Evolutionary conservation across 2,329 filamentous ascomycete species (phyloP), one percentile per base, ranked within the genome.

Genomic region (Aurifilum marmelostoma): DNA sequence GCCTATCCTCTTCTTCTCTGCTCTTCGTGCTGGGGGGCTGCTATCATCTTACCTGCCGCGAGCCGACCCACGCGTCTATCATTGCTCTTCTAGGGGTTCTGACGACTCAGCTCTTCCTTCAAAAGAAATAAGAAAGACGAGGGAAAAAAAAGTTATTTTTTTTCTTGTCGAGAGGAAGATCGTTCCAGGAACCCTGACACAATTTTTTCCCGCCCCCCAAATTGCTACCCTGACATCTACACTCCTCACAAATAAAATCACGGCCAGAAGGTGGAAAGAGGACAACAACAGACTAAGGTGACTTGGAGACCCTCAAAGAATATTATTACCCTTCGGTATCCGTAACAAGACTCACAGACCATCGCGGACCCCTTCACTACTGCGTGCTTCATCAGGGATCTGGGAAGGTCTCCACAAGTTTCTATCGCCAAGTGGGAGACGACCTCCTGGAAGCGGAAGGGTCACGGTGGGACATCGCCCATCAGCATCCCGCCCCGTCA

Each of bases 361-460:
- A 54, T 29, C 47, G 34, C 12, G 63, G 11, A 39, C 56, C 18
- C 37, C 50, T 54, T 39, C 50, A 56, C 50, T 56, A 18, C 50
- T 56, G 63, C 63, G 54, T 14, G 47, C 39, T 60, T 47, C 43
- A n/a, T 27, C 56, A 66, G 56, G 54, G 56, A n/a, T 27, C 37
- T 39, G 41, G 24, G n/a, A 47, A 56, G 41, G 37, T 52, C 18
- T 62, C 67, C 63, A 67, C 66, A 61, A n/a, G 27, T 8, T n/a
- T 59, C 50, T 54, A 63, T 63, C 60, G 39, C 37, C 37, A 67
- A 64, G 34, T 39, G 60, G 47, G 34, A 61, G 54, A 63, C 37
- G 61, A 68, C 62, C 63, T 69, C 67, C 67, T 65, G 63, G 47
- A 60, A 64, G 34, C 18, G 58, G 61, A 52, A 70, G 65, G 37